These are phyloP conservation scores for Ganoderma sp. DNA, from an alignment of 1,284 basidiomycete genomes.

Conservation along the genomic window DNA sequence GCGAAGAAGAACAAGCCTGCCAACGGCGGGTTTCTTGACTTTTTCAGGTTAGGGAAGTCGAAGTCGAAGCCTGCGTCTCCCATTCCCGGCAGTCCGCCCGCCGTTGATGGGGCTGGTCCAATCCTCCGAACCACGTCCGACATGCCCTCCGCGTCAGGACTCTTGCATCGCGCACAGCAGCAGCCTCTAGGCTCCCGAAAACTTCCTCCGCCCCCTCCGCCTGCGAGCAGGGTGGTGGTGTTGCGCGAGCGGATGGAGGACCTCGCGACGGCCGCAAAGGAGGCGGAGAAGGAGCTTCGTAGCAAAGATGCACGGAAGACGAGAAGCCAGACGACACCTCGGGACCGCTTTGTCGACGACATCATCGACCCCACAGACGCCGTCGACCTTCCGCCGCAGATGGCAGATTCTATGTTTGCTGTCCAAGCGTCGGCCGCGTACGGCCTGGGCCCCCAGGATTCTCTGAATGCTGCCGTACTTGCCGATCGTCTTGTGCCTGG, in stretches of 20 bases:
- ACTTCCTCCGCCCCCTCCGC: constrained; percentile 38
- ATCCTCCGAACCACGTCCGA: constrained; percentile 69
- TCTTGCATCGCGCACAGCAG: constrained; percentile 45
- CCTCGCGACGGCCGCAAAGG: constrained; percentile 67
- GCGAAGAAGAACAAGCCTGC: constrained; percentile 50
- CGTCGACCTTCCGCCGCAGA: constrained; percentile 73
- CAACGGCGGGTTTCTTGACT: constrained; percentile 67
- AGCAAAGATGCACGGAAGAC: constrained; percentile 45
- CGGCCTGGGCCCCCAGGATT: constrained; percentile 72
- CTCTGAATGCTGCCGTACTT: constrained; percentile 70
- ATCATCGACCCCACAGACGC: constrained; percentile 82
- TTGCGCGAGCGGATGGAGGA: constrained; percentile 80
- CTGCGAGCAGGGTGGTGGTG: constrained; percentile 69
- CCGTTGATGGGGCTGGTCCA: constrained; percentile 42
- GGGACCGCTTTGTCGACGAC: constrained; percentile 48
- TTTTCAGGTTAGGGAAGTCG: constrained; percentile 70
- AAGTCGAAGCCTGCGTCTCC: constrained; percentile 67
- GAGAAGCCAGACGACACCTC: constrained; percentile 41
- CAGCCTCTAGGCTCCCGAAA: constrained; percentile 49
- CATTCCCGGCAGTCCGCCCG: constrained; percentile 40
- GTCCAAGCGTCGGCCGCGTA: constrained; percentile 73
- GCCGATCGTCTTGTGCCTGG: constrained; percentile 72
- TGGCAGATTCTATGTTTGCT: constrained; percentile 69
- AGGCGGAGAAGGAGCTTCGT: constrained; percentile 74
- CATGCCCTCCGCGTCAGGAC: constrained; percentile 53